Conservation (phyloP, 2,329 filamentous ascomycete genomes). For the Nannizzia gypsea region DNA sequence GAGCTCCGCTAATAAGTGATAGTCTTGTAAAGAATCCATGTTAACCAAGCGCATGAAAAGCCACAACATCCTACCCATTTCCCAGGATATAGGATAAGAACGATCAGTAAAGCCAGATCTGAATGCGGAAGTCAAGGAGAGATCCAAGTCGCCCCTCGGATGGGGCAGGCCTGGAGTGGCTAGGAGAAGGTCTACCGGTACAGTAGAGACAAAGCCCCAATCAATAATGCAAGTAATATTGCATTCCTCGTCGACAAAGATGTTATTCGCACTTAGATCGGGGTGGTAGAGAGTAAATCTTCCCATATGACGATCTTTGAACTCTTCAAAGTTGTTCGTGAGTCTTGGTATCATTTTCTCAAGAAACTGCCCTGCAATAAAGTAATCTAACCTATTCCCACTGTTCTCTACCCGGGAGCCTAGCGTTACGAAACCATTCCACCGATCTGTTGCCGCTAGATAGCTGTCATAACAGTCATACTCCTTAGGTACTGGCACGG, state of each 20-base stretch:
- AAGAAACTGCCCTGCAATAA: conserved; percentile 16
- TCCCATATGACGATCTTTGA: not conserved
- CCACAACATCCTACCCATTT: conserved; percentile 7
- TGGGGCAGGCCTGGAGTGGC: conserved; percentile 18
- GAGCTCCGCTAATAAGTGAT: conserved; percentile 14
- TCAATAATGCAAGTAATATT: conserved; percentile 26
- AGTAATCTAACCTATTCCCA: conserved; percentile 20
- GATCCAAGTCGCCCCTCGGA: conserved; percentile 11
- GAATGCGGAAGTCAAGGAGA: conserved; percentile 9
- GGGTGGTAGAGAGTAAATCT: conserved; percentile 18
- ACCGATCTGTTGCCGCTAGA: conserved; percentile 14
- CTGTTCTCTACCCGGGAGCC: conserved; percentile 16
- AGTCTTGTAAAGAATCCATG: conserved; percentile 16
- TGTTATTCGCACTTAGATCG: conserved; percentile 33
- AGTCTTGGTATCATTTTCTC: conserved; percentile 12
- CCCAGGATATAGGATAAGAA: not conserved
- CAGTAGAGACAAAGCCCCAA: conserved; percentile 18
- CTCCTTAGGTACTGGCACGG: conserved; percentile 5
- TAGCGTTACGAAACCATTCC: conserved; percentile 19
- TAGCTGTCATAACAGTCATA: conserved; percentile 12
- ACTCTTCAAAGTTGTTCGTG: not conserved
- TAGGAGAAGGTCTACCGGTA: conserved; percentile 17
- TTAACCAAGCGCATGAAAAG: conserved; percentile 16
- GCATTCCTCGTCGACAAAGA: conserved; percentile 24
- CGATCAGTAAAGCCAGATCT: conserved; percentile 11